A percentile compares a stretch with the other conserved stretches of the same genome.
Evolutionary conservation across 208 protist species (phyloP).

Genomic region (Acanthamoeba healyi): DNA sequence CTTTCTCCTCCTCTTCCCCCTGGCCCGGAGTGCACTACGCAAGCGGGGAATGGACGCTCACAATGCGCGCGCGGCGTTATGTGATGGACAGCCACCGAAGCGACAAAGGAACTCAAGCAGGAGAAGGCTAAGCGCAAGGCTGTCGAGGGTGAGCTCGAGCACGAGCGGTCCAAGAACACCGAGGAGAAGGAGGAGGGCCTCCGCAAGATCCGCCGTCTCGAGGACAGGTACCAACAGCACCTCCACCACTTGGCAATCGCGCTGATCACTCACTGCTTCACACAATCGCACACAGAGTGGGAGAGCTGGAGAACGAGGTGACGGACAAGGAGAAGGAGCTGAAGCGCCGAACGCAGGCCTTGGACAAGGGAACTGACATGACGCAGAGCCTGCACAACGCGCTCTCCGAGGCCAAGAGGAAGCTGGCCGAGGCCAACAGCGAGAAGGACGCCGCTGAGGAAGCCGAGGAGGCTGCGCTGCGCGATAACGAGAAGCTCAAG

Average conservation of each 20-base stretch:
- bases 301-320: not conserved
- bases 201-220: not conserved
- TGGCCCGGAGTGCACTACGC: not conserved
- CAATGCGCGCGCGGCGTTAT: too few relatives aligned
- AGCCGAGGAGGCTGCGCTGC: not conserved
- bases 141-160: not conserved
- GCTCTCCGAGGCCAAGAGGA: not conserved
- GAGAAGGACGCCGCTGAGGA: not conserved
- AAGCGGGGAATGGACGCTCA: too few relatives aligned
- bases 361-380: constrained; percentile 40
- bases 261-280: too few relatives aligned
- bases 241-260: not conserved
- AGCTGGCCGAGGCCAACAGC: constrained; percentile 17
- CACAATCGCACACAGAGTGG: too few relatives aligned
- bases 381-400: not conserved
- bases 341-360: constrained; percentile 3
- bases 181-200: not conserved
- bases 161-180: not conserved
- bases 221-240: constrained; percentile 11
- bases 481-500: constrained; percentile 3
- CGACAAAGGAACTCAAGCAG: constrained; percentile 11
- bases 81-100: not conserved
- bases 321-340: constrained; percentile 43
- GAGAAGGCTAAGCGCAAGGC: constrained; percentile 23
- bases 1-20: not conserved